Evolutionary conservation across 768 basidiomycete genomes (phyloP), one percentile per base, ranked within the genome.

Genomic region (Candolleomyces efflorescens): DNA sequence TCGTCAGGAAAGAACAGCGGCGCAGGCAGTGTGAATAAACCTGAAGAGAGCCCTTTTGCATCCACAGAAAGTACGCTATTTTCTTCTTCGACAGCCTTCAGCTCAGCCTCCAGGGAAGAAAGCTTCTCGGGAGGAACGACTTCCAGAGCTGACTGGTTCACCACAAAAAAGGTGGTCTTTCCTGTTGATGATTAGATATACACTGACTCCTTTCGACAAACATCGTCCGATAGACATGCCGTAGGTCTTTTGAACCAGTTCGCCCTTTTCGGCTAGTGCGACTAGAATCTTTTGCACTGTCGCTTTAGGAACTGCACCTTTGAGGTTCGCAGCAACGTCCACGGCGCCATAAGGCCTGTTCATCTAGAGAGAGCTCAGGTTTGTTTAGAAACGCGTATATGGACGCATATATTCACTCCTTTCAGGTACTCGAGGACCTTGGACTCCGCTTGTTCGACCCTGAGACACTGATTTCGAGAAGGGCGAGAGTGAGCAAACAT

Each of bases 261-360:
- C 82, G 18, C 90, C 91, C 67, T 86, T 92, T 62, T 95, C 94
- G n/a, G 94, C 87, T 17, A 96, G 80, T 0, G 84, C 73, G 2
- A 82, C 73, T 13, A 96, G 78, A 47, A 95, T 89, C 74, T 96
- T 97, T 67, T 93, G 92, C 0, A 87, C 86, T 2, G 86, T 78
- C 1, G 91, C 73, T 68, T 97, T 97, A 6, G 91, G 85, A 4
- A 96, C 86, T 10, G 87, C 87, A 52, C 91, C 91, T 71, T 95
- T 95, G 27, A 97, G 74, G 71, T 97, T 97, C 10, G 93, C 91
- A 15, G 90, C 82, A 5, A 96, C 86, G 68, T 97, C 94, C 37
- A 94, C 93, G 59, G 92, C 92, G 7, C 93, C 93, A 65, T 87
- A 95, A 5, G 93, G 93, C n/a, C 93, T 82, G 71, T 96, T 96